Percentiles rank a stretch among this genome's conserved stretches.
phyloP scores from a whole-genome alignment of 2,329 filamentous ascomycete species.

The Ilyonectria destructans region DNA sequence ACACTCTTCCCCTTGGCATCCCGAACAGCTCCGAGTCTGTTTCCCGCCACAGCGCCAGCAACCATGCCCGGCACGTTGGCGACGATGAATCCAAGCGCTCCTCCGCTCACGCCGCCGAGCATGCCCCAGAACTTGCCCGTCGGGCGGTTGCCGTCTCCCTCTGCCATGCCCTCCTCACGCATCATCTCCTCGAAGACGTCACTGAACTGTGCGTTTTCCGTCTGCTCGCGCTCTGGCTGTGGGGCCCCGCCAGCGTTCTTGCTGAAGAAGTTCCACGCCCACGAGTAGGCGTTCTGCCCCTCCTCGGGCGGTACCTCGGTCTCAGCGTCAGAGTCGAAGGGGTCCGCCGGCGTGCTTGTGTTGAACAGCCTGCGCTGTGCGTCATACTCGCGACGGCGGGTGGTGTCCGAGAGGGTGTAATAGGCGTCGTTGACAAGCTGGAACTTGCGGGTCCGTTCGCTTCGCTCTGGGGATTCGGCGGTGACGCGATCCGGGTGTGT shows the following conservation, averaged over 20 bases:
- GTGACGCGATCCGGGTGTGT: conserved; percentile 95
- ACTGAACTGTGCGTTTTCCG: conserved; percentile 88
- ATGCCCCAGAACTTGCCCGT: conserved; percentile 90
- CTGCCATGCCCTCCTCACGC: conserved; percentile 86
- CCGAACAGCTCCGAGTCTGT: conserved; percentile 89
- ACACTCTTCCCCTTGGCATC: conserved; percentile 97
- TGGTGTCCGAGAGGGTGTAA: conserved; percentile 88
- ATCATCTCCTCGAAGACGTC: conserved; percentile 93
- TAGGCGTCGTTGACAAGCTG: conserved; percentile 95
- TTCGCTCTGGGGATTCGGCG: conserved; percentile 85
- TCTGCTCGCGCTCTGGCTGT: conserved; percentile 64
- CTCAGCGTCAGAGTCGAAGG: conserved; percentile 61
- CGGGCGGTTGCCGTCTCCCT: conserved; percentile 71
- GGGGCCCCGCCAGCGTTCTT: conserved; percentile 47
- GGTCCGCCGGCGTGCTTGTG: conserved; percentile 53
- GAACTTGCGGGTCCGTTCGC: conserved; percentile 87
- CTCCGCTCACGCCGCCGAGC: conserved; percentile 88
- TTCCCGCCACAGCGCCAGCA: conserved; percentile 93
- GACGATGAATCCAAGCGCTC: conserved; percentile 93
- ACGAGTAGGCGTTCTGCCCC: conserved; percentile 75
- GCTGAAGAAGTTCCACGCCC: conserved; percentile 80
- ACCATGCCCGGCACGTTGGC: conserved; percentile 92
- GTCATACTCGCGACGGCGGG: conserved; percentile 88
- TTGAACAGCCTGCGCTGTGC: conserved; percentile 65
- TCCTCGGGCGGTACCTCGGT: conserved; percentile 62